Conservation (phyloP, 306 rosid species). For the Vicia villosa region DNA sequence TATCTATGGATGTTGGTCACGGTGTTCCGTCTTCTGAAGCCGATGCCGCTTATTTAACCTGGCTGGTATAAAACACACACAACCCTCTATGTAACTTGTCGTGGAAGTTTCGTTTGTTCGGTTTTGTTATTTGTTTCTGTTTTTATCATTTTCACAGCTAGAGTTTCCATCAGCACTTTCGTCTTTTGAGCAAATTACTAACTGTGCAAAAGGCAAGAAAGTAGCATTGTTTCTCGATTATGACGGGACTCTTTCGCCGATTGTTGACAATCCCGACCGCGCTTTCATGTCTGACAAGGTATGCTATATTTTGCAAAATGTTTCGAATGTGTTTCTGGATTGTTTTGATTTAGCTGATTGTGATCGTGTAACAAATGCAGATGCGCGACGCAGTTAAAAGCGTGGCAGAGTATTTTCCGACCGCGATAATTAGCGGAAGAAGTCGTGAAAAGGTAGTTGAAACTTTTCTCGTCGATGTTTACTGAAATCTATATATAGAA, state of each 20-base stretch:
- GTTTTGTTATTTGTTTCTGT: background rate
- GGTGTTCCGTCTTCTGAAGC: conserved; percentile 58
- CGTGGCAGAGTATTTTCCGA: conserved; percentile 76
- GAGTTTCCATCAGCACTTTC: conserved; percentile 85
- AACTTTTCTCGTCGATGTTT: background rate
- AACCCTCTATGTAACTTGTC: conserved; percentile 8
- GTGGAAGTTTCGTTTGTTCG: conserved; percentile 29
- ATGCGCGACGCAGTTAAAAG: conserved; percentile 77
- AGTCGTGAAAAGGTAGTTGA: conserved; percentile 80
- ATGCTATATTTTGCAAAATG: conserved; percentile 33
- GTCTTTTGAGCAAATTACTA: conserved; percentile 74
- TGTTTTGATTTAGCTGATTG: conserved; percentile 25
- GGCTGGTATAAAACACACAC: conserved; percentile 72
- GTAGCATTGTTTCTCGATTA: conserved; percentile 90
- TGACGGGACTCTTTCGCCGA: conserved; percentile 99
- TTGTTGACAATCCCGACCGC: conserved; percentile 89
- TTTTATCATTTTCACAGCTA: conserved; percentile 50
- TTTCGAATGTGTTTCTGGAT: background rate
- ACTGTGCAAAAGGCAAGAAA: conserved; percentile 77
- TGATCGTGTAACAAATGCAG: conserved; percentile 45
- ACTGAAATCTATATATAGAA: background rate
- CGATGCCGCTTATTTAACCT: conserved; percentile 59
- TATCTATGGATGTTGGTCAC: conserved; percentile 53
- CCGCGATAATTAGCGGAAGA: conserved; percentile 96
- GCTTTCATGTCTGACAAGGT: conserved; percentile 92